Conservation (phyloP, 192 early-diverging fungal species). For the Rhizophlyctis rosea region DNA sequence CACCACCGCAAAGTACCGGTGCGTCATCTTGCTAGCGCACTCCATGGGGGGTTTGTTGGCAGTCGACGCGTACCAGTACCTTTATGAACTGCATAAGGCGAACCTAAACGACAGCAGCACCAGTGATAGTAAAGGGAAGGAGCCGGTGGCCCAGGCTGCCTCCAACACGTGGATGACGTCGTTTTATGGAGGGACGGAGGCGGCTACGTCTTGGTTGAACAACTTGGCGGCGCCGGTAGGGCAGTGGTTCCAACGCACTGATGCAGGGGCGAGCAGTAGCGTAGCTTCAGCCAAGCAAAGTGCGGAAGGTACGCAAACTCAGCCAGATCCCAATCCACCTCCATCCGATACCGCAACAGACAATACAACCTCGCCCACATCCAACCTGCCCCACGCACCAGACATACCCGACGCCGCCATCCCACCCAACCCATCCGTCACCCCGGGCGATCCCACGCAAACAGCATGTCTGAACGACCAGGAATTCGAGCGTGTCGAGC, state of each 20-base stretch:
- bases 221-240: neutral
- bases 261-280: no score
- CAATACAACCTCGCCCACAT: neutral
- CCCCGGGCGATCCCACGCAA: neutral
- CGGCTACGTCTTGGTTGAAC: neutral
- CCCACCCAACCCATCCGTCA: neutral
- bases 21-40: constrained; percentile 44
- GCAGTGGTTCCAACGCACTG: no score
- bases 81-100: constrained; percentile 28
- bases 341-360: neutral
- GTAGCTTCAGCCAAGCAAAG: neutral
- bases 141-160: neutral
- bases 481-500: neutral
- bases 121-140: constrained; percentile 6
- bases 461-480: neutral
- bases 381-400: neutral
- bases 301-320: neutral
- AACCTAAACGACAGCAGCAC: constrained; percentile 6
- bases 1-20: constrained; percentile 25
- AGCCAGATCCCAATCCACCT: no score
- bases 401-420: neutral
- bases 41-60: constrained; percentile 51
- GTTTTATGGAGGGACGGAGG: neutral
- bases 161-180: no score
- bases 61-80: constrained; percentile 34